Evolutionary conservation across 805 yeast genomes (phyloP).

Genomic region (Candida patagonica): DNA sequence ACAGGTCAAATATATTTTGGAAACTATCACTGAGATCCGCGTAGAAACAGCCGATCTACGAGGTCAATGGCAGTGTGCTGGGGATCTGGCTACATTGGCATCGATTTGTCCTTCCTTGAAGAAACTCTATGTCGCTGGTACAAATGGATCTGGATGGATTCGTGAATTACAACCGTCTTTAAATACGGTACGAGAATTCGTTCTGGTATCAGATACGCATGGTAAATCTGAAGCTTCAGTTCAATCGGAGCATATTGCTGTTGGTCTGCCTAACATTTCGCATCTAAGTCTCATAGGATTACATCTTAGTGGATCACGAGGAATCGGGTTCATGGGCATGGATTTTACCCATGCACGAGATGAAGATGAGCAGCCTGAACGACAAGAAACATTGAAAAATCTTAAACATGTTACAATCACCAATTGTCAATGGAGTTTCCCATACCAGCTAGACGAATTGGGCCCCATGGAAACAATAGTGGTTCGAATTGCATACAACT

Average conservation of each 20-base stretch:
- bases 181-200: not conserved
- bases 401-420: not conserved
- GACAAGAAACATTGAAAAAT: not conserved
- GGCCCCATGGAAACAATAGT: not conserved
- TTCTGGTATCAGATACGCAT: not conserved
- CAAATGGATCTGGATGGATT: conserved; percentile 3
- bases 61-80: conserved; percentile 1
- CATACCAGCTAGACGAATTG: not conserved
- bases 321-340: not conserved
- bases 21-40: not conserved
- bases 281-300: not conserved
- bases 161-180: conserved; percentile 1
- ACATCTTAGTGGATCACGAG: not conserved
- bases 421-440: conserved; percentile 2
- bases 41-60: not conserved
- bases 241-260: not conserved
- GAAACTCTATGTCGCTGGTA: not conserved
- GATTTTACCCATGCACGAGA: not conserved
- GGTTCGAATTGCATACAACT: conserved; percentile 1
- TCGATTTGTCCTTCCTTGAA: not conserved
- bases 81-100: not conserved
- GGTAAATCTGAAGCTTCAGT: not conserved
- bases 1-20: too few species aligned
- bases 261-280: not conserved
- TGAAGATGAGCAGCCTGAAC: not conserved